Percentiles rank a stretch among this genome's conserved stretches.
These are phyloP conservation scores for Phytophthora europaea DNA, from an alignment of 352 stramenopile species.

Conservation along the genomic window DNA sequence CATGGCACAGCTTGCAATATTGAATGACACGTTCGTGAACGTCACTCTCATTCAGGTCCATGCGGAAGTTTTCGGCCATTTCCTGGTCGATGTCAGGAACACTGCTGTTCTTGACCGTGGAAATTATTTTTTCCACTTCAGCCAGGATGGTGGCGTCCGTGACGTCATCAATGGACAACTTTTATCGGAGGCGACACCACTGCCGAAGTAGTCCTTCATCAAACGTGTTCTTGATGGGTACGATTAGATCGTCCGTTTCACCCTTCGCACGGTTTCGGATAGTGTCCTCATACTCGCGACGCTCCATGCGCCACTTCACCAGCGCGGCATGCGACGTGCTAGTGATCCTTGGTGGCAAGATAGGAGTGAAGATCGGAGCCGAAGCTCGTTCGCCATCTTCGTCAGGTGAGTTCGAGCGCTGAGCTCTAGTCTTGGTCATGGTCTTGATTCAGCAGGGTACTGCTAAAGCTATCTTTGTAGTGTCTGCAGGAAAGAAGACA, in stretches of 20 bases:
- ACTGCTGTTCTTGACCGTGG: background rate
- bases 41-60: too few species aligned
- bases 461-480: background rate
- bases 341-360: background rate
- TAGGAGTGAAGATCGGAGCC: background rate
- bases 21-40: too few species aligned
- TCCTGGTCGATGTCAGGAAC: background rate
- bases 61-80: too few species aligned
- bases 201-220: background rate
- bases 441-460: background rate
- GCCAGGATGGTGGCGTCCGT: background rate
- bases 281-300: slow-evolving; percentile 7
- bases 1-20: background rate
- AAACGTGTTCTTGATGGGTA: background rate
- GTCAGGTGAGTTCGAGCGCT: too few species aligned
- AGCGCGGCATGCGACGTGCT: slow-evolving; percentile 6
- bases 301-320: slow-evolving; percentile 4
- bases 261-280: background rate
- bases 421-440: background rate
- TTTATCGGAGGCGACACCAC: background rate
- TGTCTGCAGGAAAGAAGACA: too few species aligned
- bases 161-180: background rate
- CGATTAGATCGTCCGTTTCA: background rate
- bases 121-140: too few species aligned
- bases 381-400: too few species aligned